These are phyloP conservation scores for Meyerozyma athensensis DNA, from an alignment of 1,139 yeast species.

Conservation along the genomic window DNA sequence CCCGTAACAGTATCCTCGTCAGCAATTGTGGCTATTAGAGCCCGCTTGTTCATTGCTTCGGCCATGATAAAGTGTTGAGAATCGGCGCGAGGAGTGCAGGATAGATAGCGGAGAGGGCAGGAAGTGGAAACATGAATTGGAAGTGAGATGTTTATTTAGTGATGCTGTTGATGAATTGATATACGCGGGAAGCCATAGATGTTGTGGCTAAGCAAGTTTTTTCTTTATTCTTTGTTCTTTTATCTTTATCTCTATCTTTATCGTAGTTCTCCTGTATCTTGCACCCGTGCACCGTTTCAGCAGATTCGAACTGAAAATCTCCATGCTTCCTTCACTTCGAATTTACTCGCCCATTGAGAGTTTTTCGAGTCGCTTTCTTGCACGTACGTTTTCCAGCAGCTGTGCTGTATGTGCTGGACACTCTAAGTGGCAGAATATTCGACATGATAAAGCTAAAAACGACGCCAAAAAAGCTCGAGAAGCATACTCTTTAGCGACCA, in stretches of 20 bases:
- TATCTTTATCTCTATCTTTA: too few relatives aligned
- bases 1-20: constrained; percentile 98
- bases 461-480: constrained; percentile 73
- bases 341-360: neutral
- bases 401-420: constrained; percentile 54
- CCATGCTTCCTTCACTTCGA: neutral
- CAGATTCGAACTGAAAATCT: neutral
- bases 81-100: neutral
- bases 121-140: neutral
- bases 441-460: constrained; percentile 90
- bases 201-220: too few relatives aligned
- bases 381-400: constrained; percentile 13
- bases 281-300: neutral
- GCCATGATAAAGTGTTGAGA: constrained; percentile 8
- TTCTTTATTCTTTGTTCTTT: too few relatives aligned
- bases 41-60: constrained; percentile 58
- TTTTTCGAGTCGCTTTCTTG: neutral
- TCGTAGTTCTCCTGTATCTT: too few relatives aligned
- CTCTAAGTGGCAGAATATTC: constrained; percentile 92
- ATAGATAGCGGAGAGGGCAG: neutral
- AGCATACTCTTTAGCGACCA: constrained; percentile 67
- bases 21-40: constrained; percentile 86
- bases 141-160: too few relatives aligned
- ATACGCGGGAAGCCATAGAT: too few relatives aligned
- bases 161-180: too few relatives aligned